Evolutionary conservation across 192 early-diverging fungal genomes (phyloP), one percentile per base, ranked within the genome.

Genomic region (Podila clonocystis): DNA sequence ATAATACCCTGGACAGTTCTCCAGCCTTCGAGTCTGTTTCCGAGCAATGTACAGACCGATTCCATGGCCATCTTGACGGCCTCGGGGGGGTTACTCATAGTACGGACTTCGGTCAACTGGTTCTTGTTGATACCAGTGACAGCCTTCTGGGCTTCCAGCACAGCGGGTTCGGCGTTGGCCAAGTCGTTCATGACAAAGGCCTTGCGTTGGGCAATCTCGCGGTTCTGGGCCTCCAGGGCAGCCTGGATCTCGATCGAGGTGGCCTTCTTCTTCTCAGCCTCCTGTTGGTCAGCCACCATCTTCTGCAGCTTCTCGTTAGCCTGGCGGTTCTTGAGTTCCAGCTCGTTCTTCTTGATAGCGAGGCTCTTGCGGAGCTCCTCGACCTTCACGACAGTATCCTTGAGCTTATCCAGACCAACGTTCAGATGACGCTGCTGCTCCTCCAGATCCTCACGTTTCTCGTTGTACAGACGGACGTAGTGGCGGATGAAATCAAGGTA

Each of bases 381-480:
- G 1, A 99, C 99, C 86, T 97, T 96, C 34, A 88, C 79, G 13
- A 99, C 96, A 20, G 99, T 99, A 58, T 94, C 95, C 74, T 92
- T 89, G 70, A 99, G 91, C 83, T 96, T 97, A 72, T 97, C 99
- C 69, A 99, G 84, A 58, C 99, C 99, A 70, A 97, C 93, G 70
- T 97, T 97, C 66, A 99, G 90, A 69, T 99, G 99, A 28, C 97
- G 93, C 82, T 99, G 99, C 83, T 97, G 97, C 70, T 99, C 97
- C 85, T 99, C 97, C 17, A 99, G 85, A 75, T 96, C 94, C 62
- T 94, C 94, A 24, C 96, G 94, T 75, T 97, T 98, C 84, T 95
- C 95, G 70, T 90, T 91, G 85, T 92, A 98, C 60, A 99, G 84
- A 45, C 91, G 90, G 24, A 92, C 93, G 75, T 96, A 99, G 60